These are phyloP conservation scores for Colletotrichum australisinense DNA, from an alignment of 2,329 filamentous ascomycete genomes.

Conservation along the genomic window DNA sequence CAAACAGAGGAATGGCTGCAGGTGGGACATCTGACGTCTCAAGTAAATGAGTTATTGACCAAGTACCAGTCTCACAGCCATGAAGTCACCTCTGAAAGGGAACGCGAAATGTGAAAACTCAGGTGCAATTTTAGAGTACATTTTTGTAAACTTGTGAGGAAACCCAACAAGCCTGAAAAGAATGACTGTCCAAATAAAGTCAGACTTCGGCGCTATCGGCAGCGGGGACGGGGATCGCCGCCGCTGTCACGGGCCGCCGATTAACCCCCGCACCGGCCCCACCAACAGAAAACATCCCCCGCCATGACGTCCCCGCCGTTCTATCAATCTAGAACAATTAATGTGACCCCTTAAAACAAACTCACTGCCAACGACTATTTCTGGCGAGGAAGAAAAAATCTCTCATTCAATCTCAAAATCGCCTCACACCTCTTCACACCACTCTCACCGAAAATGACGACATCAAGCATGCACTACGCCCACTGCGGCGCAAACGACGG, in stretches of 20 bases:
- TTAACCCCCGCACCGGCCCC: constrained; percentile 10
- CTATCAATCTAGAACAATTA: constrained; percentile 6
- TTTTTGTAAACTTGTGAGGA: too few relatives aligned
- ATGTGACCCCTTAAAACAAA: not conserved
- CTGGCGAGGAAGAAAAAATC: not conserved
- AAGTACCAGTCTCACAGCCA: not conserved
- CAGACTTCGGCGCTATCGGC: not conserved
- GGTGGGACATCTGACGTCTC: not conserved
- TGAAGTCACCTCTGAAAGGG: too few relatives aligned
- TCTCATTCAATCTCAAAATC: not conserved
- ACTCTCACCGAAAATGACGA: not conserved
- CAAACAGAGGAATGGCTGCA: not conserved
- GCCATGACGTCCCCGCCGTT: constrained; percentile 20
- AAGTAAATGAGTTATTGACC: not conserved
- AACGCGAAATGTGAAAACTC: too few relatives aligned
- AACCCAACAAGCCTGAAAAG: not conserved
- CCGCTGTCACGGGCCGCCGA: constrained; percentile 17
- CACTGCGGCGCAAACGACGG: constrained; percentile 45
- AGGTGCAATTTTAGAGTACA: too few relatives aligned
- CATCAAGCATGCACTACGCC: constrained; percentile 44
- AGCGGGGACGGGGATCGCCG: constrained; percentile 11
- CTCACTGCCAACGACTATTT: not conserved
- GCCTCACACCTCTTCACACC: not conserved
- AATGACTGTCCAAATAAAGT: not conserved
- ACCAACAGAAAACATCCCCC: constrained; percentile 6